A percentile compares a stretch with the other conserved stretches of the same genome.
phyloP scores from a whole-genome alignment of 208 protist species.

The Acanthamoeba culbertsoni region DNA sequence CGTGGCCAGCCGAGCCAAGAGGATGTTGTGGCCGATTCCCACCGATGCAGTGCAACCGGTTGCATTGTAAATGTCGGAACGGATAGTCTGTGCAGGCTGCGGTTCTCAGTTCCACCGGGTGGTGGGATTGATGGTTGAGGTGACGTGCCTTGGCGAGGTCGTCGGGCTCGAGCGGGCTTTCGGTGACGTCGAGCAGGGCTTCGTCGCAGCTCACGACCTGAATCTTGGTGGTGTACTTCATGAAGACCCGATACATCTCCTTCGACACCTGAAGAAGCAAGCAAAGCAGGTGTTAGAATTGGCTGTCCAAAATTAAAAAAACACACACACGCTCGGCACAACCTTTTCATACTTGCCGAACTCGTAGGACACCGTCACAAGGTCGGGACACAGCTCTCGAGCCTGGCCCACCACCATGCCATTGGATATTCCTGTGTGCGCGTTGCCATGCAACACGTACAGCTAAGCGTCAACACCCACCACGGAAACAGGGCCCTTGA shows the following conservation, averaged over 20 bases:
- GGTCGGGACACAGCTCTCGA: constrained; percentile 49
- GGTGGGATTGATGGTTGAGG: not conserved
- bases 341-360: constrained; percentile 70
- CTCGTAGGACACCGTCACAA: constrained; percentile 76
- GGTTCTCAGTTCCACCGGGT: not conserved
- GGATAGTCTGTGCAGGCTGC: not conserved
- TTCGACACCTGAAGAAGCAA: constrained; percentile 48
- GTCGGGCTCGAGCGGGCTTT: not conserved
- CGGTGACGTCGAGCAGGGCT: constrained; percentile 68
- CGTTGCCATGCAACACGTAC: too few species aligned
- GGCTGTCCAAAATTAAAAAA: too few species aligned
- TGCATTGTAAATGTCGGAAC: not conserved
- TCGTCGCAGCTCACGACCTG: constrained; percentile 75
- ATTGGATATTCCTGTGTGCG: constrained; percentile 50
- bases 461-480: too few species aligned
- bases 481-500: too few species aligned
- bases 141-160: not conserved
- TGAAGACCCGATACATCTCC: constrained; percentile 67
- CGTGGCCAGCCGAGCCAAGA: constrained; percentile 73
- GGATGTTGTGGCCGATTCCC: constrained; percentile 68
- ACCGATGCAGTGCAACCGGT: constrained; percentile 66
- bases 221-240: constrained; percentile 47
- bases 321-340: not conserved
- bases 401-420: constrained; percentile 71
- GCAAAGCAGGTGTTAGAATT: too few species aligned